A percentile compares a stretch with the other conserved stretches of the same genome.
Conservation (phyloP, 1,139 yeast genomes). For the Sugiyamaella pinicola region DNA sequence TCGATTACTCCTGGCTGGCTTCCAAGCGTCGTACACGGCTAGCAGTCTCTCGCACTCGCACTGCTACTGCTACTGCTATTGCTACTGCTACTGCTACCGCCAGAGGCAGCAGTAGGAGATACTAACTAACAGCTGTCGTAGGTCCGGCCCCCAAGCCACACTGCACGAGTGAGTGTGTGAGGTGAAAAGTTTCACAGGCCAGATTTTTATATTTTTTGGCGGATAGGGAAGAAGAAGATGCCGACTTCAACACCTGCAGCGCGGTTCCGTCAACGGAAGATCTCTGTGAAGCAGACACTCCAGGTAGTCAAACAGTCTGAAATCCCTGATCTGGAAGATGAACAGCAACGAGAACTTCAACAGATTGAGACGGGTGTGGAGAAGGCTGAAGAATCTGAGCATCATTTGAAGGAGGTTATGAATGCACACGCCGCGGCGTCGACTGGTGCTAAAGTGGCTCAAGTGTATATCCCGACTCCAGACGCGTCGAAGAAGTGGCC, state of each 20-base stretch:
- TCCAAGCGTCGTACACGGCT: too few relatives aligned
- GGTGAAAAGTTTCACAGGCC: conserved; percentile 6
- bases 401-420: conserved; percentile 89
- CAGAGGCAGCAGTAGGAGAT: too few relatives aligned
- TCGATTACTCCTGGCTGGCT: too few relatives aligned
- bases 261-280: conserved; percentile 86
- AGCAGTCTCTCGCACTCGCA: too few relatives aligned
- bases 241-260: conserved; percentile 44
- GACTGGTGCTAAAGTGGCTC: conserved; percentile 54
- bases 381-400: conserved; percentile 96
- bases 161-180: too few relatives aligned
- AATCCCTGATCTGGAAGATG: conserved; percentile 73
- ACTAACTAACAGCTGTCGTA: too few relatives aligned
- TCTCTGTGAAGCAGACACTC: conserved; percentile 86
- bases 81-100: too few relatives aligned
- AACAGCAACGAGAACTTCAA: conserved; percentile 79
- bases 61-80: too few relatives aligned
- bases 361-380: conserved; percentile 98
- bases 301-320: conserved; percentile 78
- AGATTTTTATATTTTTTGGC: too few relatives aligned
- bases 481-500: conserved; percentile 85
- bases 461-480: conserved; percentile 93
- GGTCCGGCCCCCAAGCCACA: too few relatives aligned
- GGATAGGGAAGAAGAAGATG: too few relatives aligned
- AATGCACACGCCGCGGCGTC: conserved; percentile 72